Percentiles rank a stretch among this genome's conserved stretches.
phyloP scores from a whole-genome alignment of 2,329 filamentous ascomycete species.

The Colletotrichum tabaci region DNA sequence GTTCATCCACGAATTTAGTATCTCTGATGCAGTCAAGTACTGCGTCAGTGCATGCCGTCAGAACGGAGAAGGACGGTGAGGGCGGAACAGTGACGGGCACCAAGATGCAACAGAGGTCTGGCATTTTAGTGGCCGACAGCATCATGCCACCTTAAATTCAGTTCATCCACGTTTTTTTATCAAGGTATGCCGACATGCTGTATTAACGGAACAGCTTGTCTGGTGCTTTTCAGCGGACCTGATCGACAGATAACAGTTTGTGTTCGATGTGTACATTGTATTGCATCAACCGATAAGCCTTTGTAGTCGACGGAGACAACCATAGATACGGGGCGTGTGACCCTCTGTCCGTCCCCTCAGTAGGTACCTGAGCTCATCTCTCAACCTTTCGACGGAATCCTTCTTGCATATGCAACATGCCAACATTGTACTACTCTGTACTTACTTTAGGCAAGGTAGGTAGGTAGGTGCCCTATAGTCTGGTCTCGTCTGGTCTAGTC shows the following conservation, averaged over 20 bases:
- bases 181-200: constrained; percentile 13
- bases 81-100: neutral
- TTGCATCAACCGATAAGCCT: constrained; percentile 7
- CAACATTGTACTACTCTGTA: too few relatives aligned
- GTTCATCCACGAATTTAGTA: neutral
- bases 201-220: neutral
- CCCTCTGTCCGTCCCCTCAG: neutral
- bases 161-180: constrained; percentile 33
- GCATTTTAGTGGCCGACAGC: constrained; percentile 3
- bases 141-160: neutral
- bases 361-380: neutral
- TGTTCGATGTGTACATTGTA: neutral
- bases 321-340: constrained; percentile 3
- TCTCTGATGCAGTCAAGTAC: constrained; percentile 1
- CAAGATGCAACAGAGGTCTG: neutral
- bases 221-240: constrained; percentile 5
- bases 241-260: neutral
- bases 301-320: neutral
- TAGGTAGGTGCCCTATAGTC: neutral
- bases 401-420: constrained; percentile 1
- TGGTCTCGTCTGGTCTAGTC: neutral
- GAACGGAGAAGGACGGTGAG: constrained; percentile 25
- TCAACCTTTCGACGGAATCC: neutral
- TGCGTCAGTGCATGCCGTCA: constrained; percentile 6
- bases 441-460: too few relatives aligned